phyloP scores from a whole-genome alignment of 148 eudicot species.

The Simmondsia chinensis region DNA sequence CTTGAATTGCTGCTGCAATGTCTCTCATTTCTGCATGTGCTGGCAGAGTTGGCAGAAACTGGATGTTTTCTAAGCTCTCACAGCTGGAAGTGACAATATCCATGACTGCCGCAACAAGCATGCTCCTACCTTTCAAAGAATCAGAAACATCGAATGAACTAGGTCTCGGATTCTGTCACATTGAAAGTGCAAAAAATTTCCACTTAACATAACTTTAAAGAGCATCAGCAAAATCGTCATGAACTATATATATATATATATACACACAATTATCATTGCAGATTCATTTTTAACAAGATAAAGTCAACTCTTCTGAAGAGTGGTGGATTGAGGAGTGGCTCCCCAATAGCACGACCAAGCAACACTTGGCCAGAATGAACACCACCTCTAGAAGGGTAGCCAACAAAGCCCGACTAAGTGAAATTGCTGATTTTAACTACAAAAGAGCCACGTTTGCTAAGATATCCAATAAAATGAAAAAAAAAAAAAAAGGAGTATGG shows the following conservation, averaged over 20 bases:
- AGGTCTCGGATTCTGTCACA: slow-evolving; percentile 75
- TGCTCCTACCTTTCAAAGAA: slow-evolving; percentile 97
- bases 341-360: no score
- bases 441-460: no score
- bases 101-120: slow-evolving; percentile 99
- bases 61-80: slow-evolving; percentile 45
- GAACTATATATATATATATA: background rate
- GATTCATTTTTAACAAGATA: no score
- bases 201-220: slow-evolving; percentile 7
- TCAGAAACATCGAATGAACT: slow-evolving; percentile 63
- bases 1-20: slow-evolving; percentile 87
- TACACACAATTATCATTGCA: background rate
- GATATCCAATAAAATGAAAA: no score
- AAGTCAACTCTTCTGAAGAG: background rate
- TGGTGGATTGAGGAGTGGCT: no score
- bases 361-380: no score
- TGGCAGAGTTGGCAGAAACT: slow-evolving; percentile 55
- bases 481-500: no score
- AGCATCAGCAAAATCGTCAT: slow-evolving; percentile 8
- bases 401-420: no score
- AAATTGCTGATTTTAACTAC: no score
- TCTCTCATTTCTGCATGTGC: slow-evolving; percentile 83
- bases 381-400: no score
- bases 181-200: slow-evolving; percentile 30
- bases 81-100: slow-evolving; percentile 91